phyloP scores from a whole-genome alignment of 768 basidiomycete species.

The Sporobolomyces roseus region DNA sequence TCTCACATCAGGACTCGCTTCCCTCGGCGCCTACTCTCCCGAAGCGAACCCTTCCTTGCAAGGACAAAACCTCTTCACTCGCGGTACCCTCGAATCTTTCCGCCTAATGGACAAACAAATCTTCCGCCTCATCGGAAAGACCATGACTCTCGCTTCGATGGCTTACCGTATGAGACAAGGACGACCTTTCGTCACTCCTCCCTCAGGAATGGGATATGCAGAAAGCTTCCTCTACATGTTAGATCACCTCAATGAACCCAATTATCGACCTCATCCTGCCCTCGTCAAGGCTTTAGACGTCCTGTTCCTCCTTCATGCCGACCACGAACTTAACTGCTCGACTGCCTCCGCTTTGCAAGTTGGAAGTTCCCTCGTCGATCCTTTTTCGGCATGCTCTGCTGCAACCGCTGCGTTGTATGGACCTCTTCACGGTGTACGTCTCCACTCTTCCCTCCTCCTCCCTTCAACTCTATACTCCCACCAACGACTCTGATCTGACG shows the following conservation, averaged over 20 bases:
- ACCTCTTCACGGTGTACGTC: constrained; percentile 56
- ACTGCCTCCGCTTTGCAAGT: constrained; percentile 81
- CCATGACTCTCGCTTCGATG: constrained; percentile 88
- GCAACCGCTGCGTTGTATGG: constrained; percentile 79
- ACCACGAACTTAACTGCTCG: constrained; percentile 69
- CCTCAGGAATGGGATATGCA: constrained; percentile 55
- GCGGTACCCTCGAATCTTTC: constrained; percentile 48
- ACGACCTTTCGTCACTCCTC: constrained; percentile 77
- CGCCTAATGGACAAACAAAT: constrained; percentile 88
- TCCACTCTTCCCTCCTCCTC: neutral
- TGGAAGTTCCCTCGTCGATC: constrained; percentile 82
- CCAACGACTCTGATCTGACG: no score
- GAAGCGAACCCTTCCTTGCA: constrained; percentile 74
- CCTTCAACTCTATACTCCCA: neutral
- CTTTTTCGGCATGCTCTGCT: constrained; percentile 79
- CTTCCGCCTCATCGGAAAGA: constrained; percentile 63
- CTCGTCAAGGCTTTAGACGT: constrained; percentile 82
- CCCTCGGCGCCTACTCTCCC: constrained; percentile 57
- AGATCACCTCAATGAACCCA: constrained; percentile 40
- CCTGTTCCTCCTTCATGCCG: constrained; percentile 63
- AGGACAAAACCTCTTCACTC: constrained; percentile 54
- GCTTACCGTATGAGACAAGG: constrained; percentile 90
- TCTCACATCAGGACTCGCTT: constrained; percentile 77
- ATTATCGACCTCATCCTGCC: constrained; percentile 75
- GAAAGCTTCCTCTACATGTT: constrained; percentile 81